A percentile compares a stretch with the other conserved stretches of the same genome.
Evolutionary conservation across 129 eudicot species (phyloP).

Genomic region (Flaveria ramosissima): DNA sequence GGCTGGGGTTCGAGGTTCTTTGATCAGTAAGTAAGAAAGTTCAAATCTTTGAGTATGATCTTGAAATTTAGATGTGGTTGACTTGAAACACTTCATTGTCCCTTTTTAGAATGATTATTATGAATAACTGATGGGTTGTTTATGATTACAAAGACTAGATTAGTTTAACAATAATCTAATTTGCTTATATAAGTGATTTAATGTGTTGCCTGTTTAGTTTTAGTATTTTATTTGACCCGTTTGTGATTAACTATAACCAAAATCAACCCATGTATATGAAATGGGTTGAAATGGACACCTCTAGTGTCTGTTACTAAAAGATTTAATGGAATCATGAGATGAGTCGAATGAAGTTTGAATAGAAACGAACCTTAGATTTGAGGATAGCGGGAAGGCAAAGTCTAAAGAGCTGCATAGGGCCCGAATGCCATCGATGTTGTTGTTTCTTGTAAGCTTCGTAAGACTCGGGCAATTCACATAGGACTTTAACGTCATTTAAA

Average conservation of each 20-base stretch:
- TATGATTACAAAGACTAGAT: too few relatives aligned
- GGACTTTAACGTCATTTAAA: slow-evolving; percentile 61
- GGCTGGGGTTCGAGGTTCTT: too few relatives aligned
- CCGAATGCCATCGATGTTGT: slow-evolving; percentile 85
- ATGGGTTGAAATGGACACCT: background rate
- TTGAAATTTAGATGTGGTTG: too few relatives aligned
- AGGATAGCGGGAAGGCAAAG: slow-evolving; percentile 63
- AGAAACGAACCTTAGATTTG: slow-evolving; percentile 52
- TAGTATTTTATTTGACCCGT: background rate
- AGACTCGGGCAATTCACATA: slow-evolving; percentile 73
- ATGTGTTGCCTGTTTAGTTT: background rate
- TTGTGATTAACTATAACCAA: background rate
- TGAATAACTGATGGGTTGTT: background rate
- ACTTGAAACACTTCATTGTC: background rate
- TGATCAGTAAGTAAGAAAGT: too few relatives aligned
- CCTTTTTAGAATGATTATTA: background rate
- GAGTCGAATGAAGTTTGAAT: background rate
- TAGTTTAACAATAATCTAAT: too few relatives aligned
- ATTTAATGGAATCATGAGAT: background rate
- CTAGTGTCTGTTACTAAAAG: background rate
- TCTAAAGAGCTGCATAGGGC: slow-evolving; percentile 84
- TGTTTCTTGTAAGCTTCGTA: slow-evolving; percentile 81
- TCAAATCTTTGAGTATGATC: too few relatives aligned
- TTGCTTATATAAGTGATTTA: too few relatives aligned
- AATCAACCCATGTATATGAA: background rate